A percentile compares a stretch with the other conserved stretches of the same genome.
Evolutionary conservation across 805 yeast genomes (phyloP).

Genomic region (Kregervanrija fluxuum): DNA sequence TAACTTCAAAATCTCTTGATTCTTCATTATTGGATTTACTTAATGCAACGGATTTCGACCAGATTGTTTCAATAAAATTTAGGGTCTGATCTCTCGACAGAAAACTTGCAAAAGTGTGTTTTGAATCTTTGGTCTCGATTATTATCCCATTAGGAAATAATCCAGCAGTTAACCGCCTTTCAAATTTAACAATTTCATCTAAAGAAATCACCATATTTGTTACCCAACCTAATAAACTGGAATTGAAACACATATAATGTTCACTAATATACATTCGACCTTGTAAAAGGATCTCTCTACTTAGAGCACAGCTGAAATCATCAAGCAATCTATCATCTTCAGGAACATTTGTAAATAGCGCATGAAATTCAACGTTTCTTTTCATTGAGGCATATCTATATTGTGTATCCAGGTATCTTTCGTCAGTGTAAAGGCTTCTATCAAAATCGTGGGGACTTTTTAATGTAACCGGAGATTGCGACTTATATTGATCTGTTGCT

Average conservation of each 20-base stretch:
- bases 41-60: constrained; percentile 45
- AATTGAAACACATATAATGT: constrained; percentile 73
- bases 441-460: constrained; percentile 23
- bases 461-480: background rate
- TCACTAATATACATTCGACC: constrained; percentile 83
- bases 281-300: constrained; percentile 78
- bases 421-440: constrained; percentile 46
- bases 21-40: constrained; percentile 22
- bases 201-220: constrained; percentile 69
- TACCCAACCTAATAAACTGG: constrained; percentile 86
- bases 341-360: constrained; percentile 60
- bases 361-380: constrained; percentile 73
- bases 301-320: constrained; percentile 85
- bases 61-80: constrained; percentile 59
- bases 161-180: constrained; percentile 81
- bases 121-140: constrained; percentile 54
- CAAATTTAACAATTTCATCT: constrained; percentile 64
- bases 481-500: too few relatives aligned
- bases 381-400: constrained; percentile 58
- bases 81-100: constrained; percentile 72
- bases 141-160: constrained; percentile 85
- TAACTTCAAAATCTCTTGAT: constrained; percentile 18
- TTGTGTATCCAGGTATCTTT: constrained; percentile 47
- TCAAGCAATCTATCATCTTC: constrained; percentile 67
- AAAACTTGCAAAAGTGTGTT: constrained; percentile 82